Evolutionary conservation across 495 filamentous ascomycete genomes (phyloP).

Genomic region (Bathelium albidoporum): DNA sequence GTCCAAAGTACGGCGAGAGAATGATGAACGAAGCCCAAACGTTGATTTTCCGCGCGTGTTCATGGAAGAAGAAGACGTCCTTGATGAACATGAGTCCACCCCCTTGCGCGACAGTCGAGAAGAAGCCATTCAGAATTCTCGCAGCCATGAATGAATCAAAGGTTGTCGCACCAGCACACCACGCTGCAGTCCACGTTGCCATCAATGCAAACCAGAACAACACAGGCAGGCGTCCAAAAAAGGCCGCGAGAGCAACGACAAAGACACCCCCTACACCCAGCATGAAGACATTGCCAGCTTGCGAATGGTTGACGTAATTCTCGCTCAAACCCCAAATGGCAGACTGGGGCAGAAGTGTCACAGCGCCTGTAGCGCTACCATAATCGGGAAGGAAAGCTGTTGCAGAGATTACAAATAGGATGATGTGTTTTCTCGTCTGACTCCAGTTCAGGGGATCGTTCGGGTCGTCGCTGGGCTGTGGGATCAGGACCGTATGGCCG

Average conservation of each 20-base stretch:
- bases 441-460: constrained; percentile 55
- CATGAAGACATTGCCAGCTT: constrained; percentile 50
- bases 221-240: constrained; percentile 50
- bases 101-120: constrained; percentile 46
- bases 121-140: constrained; percentile 53
- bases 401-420: constrained; percentile 43
- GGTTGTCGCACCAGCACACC: constrained; percentile 43
- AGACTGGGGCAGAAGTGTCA: constrained; percentile 45
- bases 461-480: constrained; percentile 46
- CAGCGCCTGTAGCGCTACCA: constrained; percentile 44
- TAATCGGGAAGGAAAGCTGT: constrained; percentile 49
- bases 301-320: constrained; percentile 44
- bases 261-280: constrained; percentile 47
- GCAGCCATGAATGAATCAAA: constrained; percentile 50
- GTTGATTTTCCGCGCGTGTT: constrained; percentile 54
- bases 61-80: constrained; percentile 58
- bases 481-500: constrained; percentile 44
- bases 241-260: constrained; percentile 44
- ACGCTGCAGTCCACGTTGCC: constrained; percentile 39
- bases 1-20: constrained; percentile 51
- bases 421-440: constrained; percentile 41
- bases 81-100: constrained; percentile 55
- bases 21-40: constrained; percentile 45
- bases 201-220: constrained; percentile 48
- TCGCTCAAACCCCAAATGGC: constrained; percentile 37